Base-by-base conservation (phyloP, 495 filamentous ascomycete genomes). In the Hyaloscypha finlandica region DNA sequence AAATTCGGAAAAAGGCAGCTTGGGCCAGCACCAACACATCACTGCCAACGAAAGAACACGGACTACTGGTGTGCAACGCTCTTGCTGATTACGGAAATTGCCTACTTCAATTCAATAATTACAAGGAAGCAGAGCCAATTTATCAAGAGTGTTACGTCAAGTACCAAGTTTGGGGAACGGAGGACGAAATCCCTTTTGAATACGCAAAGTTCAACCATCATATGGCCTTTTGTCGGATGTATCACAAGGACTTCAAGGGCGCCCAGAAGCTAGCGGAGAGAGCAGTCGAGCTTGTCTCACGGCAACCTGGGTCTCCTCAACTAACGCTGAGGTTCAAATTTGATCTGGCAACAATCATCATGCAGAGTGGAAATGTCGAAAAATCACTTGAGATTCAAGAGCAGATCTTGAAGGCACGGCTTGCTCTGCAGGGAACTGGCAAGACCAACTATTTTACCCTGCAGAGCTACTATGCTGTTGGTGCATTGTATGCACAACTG, bases 401-500 rank as follows among this genome's bases (percentile, higher is more conserved):
- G 14, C 59, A 33, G 60, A 53, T 4, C 6, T 19, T 73, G n/a
- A 37, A 61, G 33, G 54, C 65, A 2, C 51, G 51, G 4, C 35
- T 37, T 37, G 35, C 3, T 37, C 19, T 53, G 22, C 19, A 53
- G 51, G 19, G 16, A 53, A 65, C 64, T 16, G 74, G 72, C 22
- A 61, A 70, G 39, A 30, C 63, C 20, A 52, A 63, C 39, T 64
- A 67, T 33, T 52, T 45, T 14, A 74, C 74, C 14, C 71, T 75
- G n/a, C 56, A 74, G 56, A 75, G 74, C 67, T 71, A 66, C 54
- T 75, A 74, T 57, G 74, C 74, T 8, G 70, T 75, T 31, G 74
- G 74, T 22, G 72, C 37, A 31, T n/a, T 30, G 20, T 53, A 63
- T 11, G 60, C 37, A 25, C 42, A 63, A 6, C 60, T 63, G 9